These are phyloP conservation scores for Pseudogymnoascus sp. DNA, from an alignment of 2,329 filamentous ascomycete species.

Conservation along the genomic window DNA sequence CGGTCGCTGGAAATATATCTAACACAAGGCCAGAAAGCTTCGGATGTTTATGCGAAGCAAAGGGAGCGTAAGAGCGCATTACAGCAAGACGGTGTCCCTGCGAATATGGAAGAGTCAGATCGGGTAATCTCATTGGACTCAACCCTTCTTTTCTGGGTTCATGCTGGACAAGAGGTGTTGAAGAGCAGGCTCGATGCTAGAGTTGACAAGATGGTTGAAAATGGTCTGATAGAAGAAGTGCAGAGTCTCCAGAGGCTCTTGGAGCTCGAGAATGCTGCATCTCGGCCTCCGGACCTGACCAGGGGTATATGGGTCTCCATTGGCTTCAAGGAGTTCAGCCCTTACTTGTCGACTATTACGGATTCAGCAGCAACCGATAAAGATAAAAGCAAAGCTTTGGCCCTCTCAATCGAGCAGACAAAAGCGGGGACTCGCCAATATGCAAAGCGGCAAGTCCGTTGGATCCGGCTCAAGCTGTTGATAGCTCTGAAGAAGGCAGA, in stretches of 20 bases:
- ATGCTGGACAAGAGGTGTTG: constrained; percentile 62
- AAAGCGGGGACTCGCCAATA: constrained; percentile 83
- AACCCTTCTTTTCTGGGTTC: constrained; percentile 70
- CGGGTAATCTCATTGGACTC: constrained; percentile 33
- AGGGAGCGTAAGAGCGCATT: constrained; percentile 34
- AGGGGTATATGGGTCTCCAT: constrained; percentile 95
- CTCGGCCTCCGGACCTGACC: constrained; percentile 57
- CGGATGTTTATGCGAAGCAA: constrained; percentile 81
- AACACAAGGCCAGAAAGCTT: constrained; percentile 71
- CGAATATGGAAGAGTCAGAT: constrained; percentile 27
- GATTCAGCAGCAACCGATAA: constrained; percentile 22
- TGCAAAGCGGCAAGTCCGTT: constrained; percentile 73
- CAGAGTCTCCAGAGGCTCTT: constrained; percentile 43
- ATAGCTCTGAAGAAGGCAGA: constrained; percentile 52
- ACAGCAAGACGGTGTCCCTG: constrained; percentile 22
- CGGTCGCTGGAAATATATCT: constrained; percentile 87
- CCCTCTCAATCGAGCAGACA: constrained; percentile 61
- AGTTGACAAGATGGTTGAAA: constrained; percentile 74
- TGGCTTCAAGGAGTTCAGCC: constrained; percentile 83
- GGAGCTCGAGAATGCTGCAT: constrained; percentile 36
- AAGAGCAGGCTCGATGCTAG: constrained; percentile 64
- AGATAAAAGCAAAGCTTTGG: constrained; percentile 44
- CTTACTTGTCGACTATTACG: constrained; percentile 51
- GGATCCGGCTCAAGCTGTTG: constrained; percentile 79
- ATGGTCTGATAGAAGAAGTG: constrained; percentile 58